phyloP scores from a whole-genome alignment of 2,329 filamentous ascomycete genomes.

The Diaporthe aspalathi region DNA sequence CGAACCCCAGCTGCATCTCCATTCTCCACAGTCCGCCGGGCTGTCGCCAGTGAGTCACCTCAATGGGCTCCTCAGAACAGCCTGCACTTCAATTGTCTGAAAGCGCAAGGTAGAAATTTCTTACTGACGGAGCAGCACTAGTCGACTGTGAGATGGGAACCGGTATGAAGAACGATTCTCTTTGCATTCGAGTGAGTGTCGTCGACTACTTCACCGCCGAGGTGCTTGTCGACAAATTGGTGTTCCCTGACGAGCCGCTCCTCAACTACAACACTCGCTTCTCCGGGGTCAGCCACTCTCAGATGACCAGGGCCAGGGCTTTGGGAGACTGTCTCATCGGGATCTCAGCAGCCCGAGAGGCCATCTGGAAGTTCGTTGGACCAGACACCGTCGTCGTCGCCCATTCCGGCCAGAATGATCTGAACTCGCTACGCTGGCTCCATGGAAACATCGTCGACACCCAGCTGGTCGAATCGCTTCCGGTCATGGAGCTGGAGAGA shows the following conservation, averaged over 20 bases:
- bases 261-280: constrained; percentile 61
- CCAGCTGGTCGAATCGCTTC: constrained; percentile 46
- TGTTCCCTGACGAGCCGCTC: constrained; percentile 60
- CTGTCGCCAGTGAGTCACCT: constrained; percentile 19
- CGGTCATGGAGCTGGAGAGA: constrained; percentile 41
- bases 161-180: constrained; percentile 55
- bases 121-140: not conserved
- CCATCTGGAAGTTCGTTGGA: constrained; percentile 57
- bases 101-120: not conserved
- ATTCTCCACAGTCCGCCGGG: not conserved
- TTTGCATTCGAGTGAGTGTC: constrained; percentile 63
- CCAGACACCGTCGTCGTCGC: constrained; percentile 61
- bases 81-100: not conserved
- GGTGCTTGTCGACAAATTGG: constrained; percentile 62
- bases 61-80: not conserved
- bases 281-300: constrained; percentile 58
- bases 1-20: not conserved
- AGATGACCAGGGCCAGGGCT: constrained; percentile 52
- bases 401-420: constrained; percentile 57
- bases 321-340: constrained; percentile 53
- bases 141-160: constrained; percentile 69
- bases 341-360: constrained; percentile 53
- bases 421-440: constrained; percentile 60
- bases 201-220: constrained; percentile 63
- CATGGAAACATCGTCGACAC: constrained; percentile 60